Evolutionary conservation across 2,329 filamentous ascomycete species (phyloP).

Genomic region (Colletotrichum theobromicola): DNA sequence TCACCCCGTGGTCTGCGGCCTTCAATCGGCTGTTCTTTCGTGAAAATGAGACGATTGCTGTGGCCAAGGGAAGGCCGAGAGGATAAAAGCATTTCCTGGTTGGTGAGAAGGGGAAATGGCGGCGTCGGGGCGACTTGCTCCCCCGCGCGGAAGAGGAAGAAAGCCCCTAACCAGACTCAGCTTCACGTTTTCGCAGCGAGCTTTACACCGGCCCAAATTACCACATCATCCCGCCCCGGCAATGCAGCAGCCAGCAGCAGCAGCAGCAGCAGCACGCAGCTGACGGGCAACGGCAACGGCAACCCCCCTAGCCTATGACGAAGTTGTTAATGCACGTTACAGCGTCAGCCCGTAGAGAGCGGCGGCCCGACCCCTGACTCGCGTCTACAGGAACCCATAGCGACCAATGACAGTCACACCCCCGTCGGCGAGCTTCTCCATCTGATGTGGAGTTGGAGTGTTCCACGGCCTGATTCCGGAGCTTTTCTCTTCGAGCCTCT

Average conservation of each 20-base stretch:
- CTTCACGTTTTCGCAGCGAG: not conserved
- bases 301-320: not conserved
- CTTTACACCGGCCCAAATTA: not conserved
- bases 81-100: constrained; percentile 2
- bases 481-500: not conserved
- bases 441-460: not conserved
- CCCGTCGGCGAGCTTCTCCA: not conserved
- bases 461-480: constrained; percentile 3
- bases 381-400: not conserved
- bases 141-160: not conserved
- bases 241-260: too few relatives aligned
- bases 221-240: not conserved
- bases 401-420: not conserved
- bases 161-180: not conserved
- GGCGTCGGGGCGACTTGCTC: not conserved
- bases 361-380: constrained; percentile 2
- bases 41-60: not conserved
- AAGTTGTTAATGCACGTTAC: constrained; percentile 7
- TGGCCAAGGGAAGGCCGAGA: not conserved
- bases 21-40: not conserved
- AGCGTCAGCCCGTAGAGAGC: not conserved
- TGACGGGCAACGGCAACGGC: not conserved
- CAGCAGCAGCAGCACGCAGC: too few relatives aligned
- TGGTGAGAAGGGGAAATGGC: not conserved
- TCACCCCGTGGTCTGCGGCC: not conserved